Evolutionary conservation across 257 asterid species (phyloP), one percentile per base, ranked within the genome.

Genomic region (Striga asiatica): DNA sequence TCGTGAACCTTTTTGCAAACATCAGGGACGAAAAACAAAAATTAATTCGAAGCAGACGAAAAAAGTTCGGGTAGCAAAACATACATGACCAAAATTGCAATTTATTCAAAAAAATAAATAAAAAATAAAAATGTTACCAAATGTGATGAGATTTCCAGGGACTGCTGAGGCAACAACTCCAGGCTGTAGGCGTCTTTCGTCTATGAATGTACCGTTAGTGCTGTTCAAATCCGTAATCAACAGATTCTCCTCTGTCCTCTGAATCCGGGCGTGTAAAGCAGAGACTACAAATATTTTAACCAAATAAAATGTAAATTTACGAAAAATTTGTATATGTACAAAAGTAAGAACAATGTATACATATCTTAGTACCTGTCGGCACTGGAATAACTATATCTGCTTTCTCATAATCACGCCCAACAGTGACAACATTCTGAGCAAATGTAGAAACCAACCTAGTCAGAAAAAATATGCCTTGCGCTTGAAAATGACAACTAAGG

Each of bases 191-290:
- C 92, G 72, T 43, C 32, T 79, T 60, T 74, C 84, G 24, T 67
- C 92, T 4, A 82, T 66, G 71, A 79, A 82, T 21, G 92, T 82
- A 11, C 92, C 92, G 47, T 82, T 82, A 25, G 92, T 82, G 82
- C 92, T 79, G 65, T 82, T 78, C 66, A 82, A 68, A 74, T 82
- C 92, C 18, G 83, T 76, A 5, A 82, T 67, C 60, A 82, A 53
- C 5, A 82, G 84, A 58, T 51, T 71, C 39, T 70, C 71, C 32
- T 72, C 78, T 4, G 76, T 70, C 62, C 61, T 79, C 75, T 73
- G 78, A 52, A 82, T 71, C 50, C 71, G 78, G 9, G 92, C 87
- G 49, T 82, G 92, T 45, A 74, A 23, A 53, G 61, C 80, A 21
- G 92, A 82, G 29, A 82, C 92, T 82, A 27, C 6, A 35, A 3